Evolutionary conservation across 1,139 yeast genomes (phyloP), one percentile per base, ranked within the genome.

Genomic region (Yamadazyma sp.): DNA sequence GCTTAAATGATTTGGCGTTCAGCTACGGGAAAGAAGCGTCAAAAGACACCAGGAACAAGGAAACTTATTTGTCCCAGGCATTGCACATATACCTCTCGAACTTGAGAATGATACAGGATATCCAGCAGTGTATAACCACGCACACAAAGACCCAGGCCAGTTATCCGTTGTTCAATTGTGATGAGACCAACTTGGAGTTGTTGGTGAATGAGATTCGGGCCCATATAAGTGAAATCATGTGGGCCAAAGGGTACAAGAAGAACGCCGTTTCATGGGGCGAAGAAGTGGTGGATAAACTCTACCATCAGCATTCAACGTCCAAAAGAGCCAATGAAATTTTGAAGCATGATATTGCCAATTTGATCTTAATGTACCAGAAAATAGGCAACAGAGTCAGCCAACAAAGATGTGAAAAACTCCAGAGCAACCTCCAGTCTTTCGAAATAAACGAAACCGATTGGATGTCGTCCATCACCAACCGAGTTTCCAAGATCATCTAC

Each of bases 191-290:
- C 41, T 37, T 70, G 8, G 46, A 46, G 14, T 47, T 66, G 44
- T 41, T 52, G 18, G 56, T 57, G 15, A 65, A 66, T 33, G 72
- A 67, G 34, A 53, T 77, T 35, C 76, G 78, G 57, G 73, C 81
- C 12, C 83, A 82, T 54, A 63, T 84, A 14, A 71, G 85, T 41
- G 90, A 84, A 56, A 61, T 84, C 6, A 57, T 83, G 46, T 84
- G 88, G 86, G 74, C 73, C 6, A 67, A 74, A 42, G 80, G 81
- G 1, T 61, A 66, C 36, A 61, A 68, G 33, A 54, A 65, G 28
- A 76, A 77, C 42, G 85, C 89, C 1, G 64, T 82, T 26, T 68
- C 78, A 13, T 80, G 87, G 82, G 77, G 78, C 8, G 82, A 81
- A 53, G 80, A 79, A 37, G 74, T 70, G 2, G 54, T 71, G 5